Conservation (phyloP, 2,329 filamentous ascomycete species). For the Alternaria consortialis region DNA sequence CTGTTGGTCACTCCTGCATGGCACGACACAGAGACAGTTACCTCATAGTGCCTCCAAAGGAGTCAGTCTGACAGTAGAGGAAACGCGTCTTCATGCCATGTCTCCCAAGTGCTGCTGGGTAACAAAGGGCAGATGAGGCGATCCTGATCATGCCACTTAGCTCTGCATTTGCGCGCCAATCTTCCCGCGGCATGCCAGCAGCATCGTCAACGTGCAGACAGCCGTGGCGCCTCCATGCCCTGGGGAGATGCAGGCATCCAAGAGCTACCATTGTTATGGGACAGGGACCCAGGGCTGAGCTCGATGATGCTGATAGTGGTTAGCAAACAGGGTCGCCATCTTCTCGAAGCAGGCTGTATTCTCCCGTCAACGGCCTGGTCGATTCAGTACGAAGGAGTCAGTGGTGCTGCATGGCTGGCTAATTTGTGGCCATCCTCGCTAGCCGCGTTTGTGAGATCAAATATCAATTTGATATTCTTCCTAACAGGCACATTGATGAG, state of each 20-base stretch:
- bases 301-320: slow-evolving; percentile 13
- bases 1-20: slow-evolving; percentile 8
- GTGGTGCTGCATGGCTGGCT: slow-evolving; percentile 32
- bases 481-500: slow-evolving; percentile 41
- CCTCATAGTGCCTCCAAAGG: slow-evolving; percentile 5
- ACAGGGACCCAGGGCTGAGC: slow-evolving; percentile 15
- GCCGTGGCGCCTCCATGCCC: slow-evolving; percentile 18
- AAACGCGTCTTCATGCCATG: neutral
- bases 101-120: slow-evolving; percentile 8
- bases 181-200: slow-evolving; percentile 20
- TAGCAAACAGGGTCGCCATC: slow-evolving; percentile 26
- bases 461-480: slow-evolving; percentile 31
- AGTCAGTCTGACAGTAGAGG: slow-evolving; percentile 5
- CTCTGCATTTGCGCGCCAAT: slow-evolving; percentile 15
- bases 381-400: slow-evolving; percentile 24
- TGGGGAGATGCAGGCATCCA: slow-evolving; percentile 16
- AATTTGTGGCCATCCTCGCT: slow-evolving; percentile 31
- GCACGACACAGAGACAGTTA: slow-evolving; percentile 8
- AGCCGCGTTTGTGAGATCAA: slow-evolving; percentile 31
- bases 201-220: slow-evolving; percentile 15
- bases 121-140: slow-evolving; percentile 5
- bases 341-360: slow-evolving; percentile 39
- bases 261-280: slow-evolving; percentile 25
- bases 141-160: slow-evolving; percentile 18
- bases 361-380: slow-evolving; percentile 31